Evolutionary conservation across 2,329 filamentous ascomycete species (phyloP).

Genomic region (Aspergillus tanneri): DNA sequence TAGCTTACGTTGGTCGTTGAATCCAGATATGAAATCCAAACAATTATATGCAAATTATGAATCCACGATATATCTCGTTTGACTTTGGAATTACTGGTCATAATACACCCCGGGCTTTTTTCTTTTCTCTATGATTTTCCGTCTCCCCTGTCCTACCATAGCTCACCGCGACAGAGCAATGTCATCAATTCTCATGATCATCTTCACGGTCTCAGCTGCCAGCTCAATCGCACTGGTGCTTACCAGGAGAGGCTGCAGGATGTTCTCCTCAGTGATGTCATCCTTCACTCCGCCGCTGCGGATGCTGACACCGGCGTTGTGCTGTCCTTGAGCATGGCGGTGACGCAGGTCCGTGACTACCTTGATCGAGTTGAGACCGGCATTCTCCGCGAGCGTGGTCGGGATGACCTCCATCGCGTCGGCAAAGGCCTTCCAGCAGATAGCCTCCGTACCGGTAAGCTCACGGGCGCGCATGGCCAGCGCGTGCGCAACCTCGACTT

Average conservation of each 20-base stretch:
- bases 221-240: constrained; percentile 97
- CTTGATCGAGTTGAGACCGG: constrained; percentile 96
- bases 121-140: constrained; percentile 17
- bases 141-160: constrained; percentile 7
- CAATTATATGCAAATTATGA: constrained; percentile 6
- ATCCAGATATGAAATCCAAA: background rate
- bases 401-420: constrained; percentile 97
- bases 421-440: constrained; percentile 99
- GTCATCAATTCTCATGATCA: constrained; percentile 72
- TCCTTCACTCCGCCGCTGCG: constrained; percentile 95
- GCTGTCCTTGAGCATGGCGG: constrained; percentile 90
- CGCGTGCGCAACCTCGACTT: constrained; percentile 91
- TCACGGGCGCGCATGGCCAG: constrained; percentile 78
- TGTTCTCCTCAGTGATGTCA: constrained; percentile 95
- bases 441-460: constrained; percentile 86
- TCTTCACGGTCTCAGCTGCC: constrained; percentile 97
- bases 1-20: background rate
- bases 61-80: constrained; percentile 17
- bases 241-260: constrained; percentile 90
- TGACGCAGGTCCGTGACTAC: constrained; percentile 95
- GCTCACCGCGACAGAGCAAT: constrained; percentile 57
- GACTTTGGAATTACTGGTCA: constrained; percentile 26
- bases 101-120: constrained; percentile 19
- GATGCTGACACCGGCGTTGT: constrained; percentile 96
- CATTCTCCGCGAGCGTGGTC: constrained; percentile 94